Evolutionary conservation across 495 filamentous ascomycete species (phyloP), one percentile per base, ranked within the genome.

Genomic region (Aspergillus carlsbadensis): DNA sequence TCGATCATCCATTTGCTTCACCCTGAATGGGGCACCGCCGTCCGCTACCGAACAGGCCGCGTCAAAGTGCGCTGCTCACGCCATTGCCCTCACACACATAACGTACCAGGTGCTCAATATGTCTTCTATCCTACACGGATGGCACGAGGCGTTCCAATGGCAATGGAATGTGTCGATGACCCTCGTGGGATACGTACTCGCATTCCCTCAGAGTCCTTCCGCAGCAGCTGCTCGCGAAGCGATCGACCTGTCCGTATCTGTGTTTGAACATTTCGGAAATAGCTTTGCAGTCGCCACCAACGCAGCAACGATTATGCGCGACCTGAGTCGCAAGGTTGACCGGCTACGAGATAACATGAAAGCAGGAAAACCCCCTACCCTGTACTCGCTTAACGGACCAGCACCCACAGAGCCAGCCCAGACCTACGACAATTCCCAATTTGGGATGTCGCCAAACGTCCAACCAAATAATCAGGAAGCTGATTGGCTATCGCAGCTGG

Each of bases 81-180:
- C 79, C 6, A 75, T 81, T 20, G 67, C 73, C 6, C 56, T 76
- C n/a, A 83, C 78, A 2, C 63, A 68, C 13, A 79, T 83, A 6
- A 71, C 76, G 26, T 71, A 78, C 50, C 81, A 85, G 54, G 60
- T 78, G 2, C 59, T 84, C 7, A 60, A 65, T 0, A 62, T 68
- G 18, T 80, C 78, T 5, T 59, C 66, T 13, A 59, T 82, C 41
- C 66, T 84, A 0, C 60, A 61, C 10, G 78, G 79, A 5, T 81
- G 78, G 75, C 69, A 78, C 52, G 76, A 80, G 55, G 71, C 67
- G 2, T 83, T 78, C 40, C 75, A 79, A 21, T 81, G 69, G 61
- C 76, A 80, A 57, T 83, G 80, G 79, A 81, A 81, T 46, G 73
- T 77, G 3, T 62, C 74, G 17, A 70, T 83, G 54, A 70, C 78